A percentile compares a stretch with the other conserved stretches of the same genome.
These are phyloP conservation scores for Trametes meyenii DNA, from an alignment of 768 basidiomycete species.

Conservation along the genomic window DNA sequence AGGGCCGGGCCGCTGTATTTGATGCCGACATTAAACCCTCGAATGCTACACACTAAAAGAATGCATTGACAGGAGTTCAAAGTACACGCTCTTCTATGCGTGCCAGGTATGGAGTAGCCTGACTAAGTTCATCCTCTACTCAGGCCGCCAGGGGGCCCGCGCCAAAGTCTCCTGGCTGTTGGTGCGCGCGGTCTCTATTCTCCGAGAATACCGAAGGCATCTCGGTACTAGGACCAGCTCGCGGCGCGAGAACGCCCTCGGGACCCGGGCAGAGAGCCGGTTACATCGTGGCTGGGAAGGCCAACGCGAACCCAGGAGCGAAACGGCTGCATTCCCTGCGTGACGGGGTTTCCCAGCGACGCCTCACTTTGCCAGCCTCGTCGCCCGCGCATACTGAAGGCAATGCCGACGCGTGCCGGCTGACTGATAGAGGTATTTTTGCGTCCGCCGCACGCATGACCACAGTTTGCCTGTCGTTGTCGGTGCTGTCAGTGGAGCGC, in stretches of 20 bases:
- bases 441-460: background rate
- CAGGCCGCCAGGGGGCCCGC: too few relatives aligned
- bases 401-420: background rate
- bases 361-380: background rate
- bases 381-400: background rate
- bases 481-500: too few relatives aligned
- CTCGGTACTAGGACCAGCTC: background rate
- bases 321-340: background rate
- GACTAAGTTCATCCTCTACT: too few relatives aligned
- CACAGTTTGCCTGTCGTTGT: background rate
- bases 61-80: too few relatives aligned
- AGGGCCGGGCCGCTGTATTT: too few relatives aligned
- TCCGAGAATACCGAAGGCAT: background rate
- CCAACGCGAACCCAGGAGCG: background rate
- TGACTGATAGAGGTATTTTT: too few relatives aligned
- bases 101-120: too few relatives aligned
- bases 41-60: too few relatives aligned
- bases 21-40: too few relatives aligned
- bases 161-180: too few relatives aligned
- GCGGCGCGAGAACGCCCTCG: background rate
- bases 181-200: background rate
- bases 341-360: background rate
- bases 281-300: background rate
- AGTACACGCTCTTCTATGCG: too few relatives aligned
- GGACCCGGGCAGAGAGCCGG: background rate